Conservation (phyloP, 2,329 filamentous ascomycete genomes). For the Epichloe typhina region DNA sequence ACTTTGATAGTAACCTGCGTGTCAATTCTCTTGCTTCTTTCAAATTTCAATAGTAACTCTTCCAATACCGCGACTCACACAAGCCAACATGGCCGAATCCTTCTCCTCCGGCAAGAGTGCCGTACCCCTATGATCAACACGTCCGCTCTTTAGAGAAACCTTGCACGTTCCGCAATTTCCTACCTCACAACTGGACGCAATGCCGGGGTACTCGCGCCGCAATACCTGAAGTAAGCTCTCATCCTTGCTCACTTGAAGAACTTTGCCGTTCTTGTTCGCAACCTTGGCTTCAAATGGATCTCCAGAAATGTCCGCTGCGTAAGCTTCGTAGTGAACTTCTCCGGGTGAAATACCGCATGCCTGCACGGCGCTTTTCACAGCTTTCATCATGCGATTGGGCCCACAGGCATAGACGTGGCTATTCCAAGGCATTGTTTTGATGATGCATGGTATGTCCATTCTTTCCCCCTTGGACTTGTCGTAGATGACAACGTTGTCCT, state of each 20-base stretch:
- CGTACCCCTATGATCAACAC: slow-evolving; percentile 37
- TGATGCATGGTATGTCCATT: slow-evolving; percentile 38
- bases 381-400: slow-evolving; percentile 42
- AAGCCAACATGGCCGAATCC: slow-evolving; percentile 31
- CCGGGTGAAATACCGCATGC: slow-evolving; percentile 29
- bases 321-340: slow-evolving; percentile 49
- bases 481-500: slow-evolving; percentile 35
- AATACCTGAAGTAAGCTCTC: slow-evolving; percentile 38
- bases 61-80: slow-evolving; percentile 39
- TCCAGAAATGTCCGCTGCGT: slow-evolving; percentile 37
- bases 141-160: slow-evolving; percentile 27
- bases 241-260: slow-evolving; percentile 32
- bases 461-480: slow-evolving; percentile 35
- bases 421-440: slow-evolving; percentile 35
- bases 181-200: slow-evolving; percentile 38
- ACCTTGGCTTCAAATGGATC: slow-evolving; percentile 48
- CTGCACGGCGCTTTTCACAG: slow-evolving; percentile 27
- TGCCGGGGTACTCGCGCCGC: slow-evolving; percentile 26
- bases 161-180: slow-evolving; percentile 42
- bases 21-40: not conserved
- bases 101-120: slow-evolving; percentile 33
- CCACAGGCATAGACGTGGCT: slow-evolving; percentile 50
- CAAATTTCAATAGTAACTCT: slow-evolving; percentile 34
- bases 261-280: slow-evolving; percentile 22
- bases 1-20: too few relatives aligned